Percentiles rank a stretch among this genome's conserved stretches.
Conservation (phyloP, 768 basidiomycete species). For the Agaricus bisporus region DNA sequence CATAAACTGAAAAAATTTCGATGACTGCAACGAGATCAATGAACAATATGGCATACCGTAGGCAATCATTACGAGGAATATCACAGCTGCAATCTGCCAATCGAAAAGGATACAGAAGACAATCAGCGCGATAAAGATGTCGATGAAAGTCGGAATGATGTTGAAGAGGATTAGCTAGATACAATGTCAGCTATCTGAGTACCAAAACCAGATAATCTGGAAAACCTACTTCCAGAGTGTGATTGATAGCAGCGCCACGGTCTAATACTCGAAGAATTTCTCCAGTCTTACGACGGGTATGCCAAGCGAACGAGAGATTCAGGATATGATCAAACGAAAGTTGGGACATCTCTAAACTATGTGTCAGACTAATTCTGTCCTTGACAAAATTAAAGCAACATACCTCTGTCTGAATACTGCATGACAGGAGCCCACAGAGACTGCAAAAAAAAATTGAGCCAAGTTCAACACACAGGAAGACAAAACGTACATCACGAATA, state of each 20-base stretch:
- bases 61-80: slow-evolving; percentile 66
- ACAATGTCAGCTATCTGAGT: not conserved
- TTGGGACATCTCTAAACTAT: slow-evolving; percentile 67
- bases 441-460: slow-evolving; percentile 29
- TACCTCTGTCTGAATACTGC: slow-evolving; percentile 78
- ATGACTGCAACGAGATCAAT: slow-evolving; percentile 34
- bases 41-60: slow-evolving; percentile 45
- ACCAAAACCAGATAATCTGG: not conserved
- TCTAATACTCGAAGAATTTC: slow-evolving; percentile 79
- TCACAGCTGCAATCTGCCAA: slow-evolving; percentile 60
- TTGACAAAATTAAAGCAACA: slow-evolving; percentile 10
- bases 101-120: slow-evolving; percentile 60
- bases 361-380: not conserved
- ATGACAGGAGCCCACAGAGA: slow-evolving; percentile 83
- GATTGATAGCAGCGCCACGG: slow-evolving; percentile 83
- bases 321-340: slow-evolving; percentile 84
- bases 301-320: slow-evolving; percentile 81
- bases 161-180: slow-evolving; percentile 74
- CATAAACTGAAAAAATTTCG: slow-evolving; percentile 34
- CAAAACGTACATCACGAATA: slow-evolving; percentile 44
- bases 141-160: slow-evolving; percentile 76
- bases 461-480: not conserved
- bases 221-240: slow-evolving; percentile 56
- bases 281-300: slow-evolving; percentile 77
- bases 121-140: slow-evolving; percentile 65